Conservation (phyloP, 2,329 filamentous ascomycete genomes). For the Arthrobotrys conoides region DNA sequence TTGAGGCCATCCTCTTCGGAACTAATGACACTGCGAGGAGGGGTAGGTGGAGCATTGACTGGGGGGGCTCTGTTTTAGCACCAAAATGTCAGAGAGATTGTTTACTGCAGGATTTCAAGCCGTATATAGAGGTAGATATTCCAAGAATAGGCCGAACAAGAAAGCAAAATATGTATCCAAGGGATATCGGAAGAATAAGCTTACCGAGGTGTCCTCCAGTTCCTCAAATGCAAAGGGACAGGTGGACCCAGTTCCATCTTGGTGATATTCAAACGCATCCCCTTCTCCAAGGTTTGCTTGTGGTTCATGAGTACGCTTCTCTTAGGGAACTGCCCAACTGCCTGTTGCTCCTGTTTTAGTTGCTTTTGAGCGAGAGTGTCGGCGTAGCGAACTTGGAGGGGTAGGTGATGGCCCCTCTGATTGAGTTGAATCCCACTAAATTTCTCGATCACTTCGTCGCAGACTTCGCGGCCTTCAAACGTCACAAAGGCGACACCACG, state of each 20-base stretch:
- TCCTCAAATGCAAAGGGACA: conserved; percentile 26
- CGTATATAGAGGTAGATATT: not conserved
- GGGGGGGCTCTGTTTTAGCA: conserved; percentile 50
- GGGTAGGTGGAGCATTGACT: conserved; percentile 52
- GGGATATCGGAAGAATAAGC: conserved; percentile 11
- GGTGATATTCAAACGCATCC: conserved; percentile 13
- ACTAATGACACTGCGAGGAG: conserved; percentile 45
- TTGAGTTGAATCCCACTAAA: conserved; percentile 86
- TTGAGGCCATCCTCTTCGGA: conserved; percentile 47
- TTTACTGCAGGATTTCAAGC: conserved; percentile 5
- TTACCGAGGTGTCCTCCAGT: conserved; percentile 46
- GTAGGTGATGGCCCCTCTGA: conserved; percentile 77
- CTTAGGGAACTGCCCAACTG: conserved; percentile 85
- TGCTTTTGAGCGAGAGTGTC: conserved; percentile 97
- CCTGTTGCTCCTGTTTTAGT: conserved; percentile 94
- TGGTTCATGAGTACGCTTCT: conserved; percentile 63
- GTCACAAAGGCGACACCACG: conserved; percentile 69
- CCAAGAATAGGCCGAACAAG: conserved; percentile 28
- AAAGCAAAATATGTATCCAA: not conserved
- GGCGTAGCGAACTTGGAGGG: conserved; percentile 94
- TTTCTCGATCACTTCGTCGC: conserved; percentile 87
- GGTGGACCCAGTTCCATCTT: conserved; percentile 7
- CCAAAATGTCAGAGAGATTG: conserved; percentile 19
- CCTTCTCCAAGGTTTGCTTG: conserved; percentile 39
- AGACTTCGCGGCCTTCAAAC: conserved; percentile 89